These are phyloP conservation scores for Phoenix roebelenii DNA, from an alignment of 176 grass and related monocot species.

Conservation along the genomic window DNA sequence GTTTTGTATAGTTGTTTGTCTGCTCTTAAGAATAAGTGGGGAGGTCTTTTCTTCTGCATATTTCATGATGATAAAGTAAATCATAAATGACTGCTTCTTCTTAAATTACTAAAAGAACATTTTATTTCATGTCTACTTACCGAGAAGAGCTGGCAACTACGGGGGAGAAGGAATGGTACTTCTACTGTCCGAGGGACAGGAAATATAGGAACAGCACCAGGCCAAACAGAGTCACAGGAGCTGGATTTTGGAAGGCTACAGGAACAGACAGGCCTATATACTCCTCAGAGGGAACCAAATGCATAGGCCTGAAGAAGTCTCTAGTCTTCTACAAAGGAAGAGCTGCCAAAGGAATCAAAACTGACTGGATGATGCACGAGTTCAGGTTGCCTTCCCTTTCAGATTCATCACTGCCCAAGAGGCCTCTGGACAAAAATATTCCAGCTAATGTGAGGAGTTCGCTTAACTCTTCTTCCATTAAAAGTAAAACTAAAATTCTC, in stretches of 20 bases:
- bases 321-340: conserved; percentile 97
- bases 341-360: conserved; percentile 89
- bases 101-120: too few relatives aligned
- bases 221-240: conserved; percentile 84
- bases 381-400: conserved; percentile 72
- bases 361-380: conserved; percentile 99
- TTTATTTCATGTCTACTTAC: neutral
- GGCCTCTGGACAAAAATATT: conserved; percentile 79
- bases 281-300: conserved; percentile 76
- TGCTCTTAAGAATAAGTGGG: too few relatives aligned
- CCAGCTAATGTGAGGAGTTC: conserved; percentile 65
- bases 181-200: conserved; percentile 95
- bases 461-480: too few relatives aligned
- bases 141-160: conserved; percentile 79
- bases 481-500: too few relatives aligned
- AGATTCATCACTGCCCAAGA: conserved; percentile 55
- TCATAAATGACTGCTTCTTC: too few relatives aligned
- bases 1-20: too few relatives aligned
- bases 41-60: too few relatives aligned
- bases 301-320: conserved; percentile 97
- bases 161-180: conserved; percentile 99
- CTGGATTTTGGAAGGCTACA: conserved; percentile 97
- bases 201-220: conserved; percentile 95
- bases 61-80: too few relatives aligned
- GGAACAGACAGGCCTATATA: conserved; percentile 96